Percentiles rank a stretch among this genome's conserved stretches.
Evolutionary conservation across 768 basidiomycete species (phyloP).

Genomic region (Amyloporia xantha): DNA sequence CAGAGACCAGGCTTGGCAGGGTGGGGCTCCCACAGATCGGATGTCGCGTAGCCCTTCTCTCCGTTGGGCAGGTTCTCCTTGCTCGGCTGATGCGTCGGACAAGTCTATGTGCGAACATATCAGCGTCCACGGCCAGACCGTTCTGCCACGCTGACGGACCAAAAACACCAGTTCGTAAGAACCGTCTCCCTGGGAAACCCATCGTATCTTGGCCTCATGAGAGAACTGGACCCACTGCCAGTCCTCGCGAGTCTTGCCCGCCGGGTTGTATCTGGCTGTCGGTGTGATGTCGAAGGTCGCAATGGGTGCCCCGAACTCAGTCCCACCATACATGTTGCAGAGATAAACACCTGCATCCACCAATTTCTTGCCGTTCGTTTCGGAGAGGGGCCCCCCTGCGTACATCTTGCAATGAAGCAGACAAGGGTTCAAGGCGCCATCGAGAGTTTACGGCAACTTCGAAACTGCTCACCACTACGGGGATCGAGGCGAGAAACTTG

Average conservation of each 20-base stretch:
- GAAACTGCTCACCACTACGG: constrained; percentile 4
- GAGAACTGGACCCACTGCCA: constrained; percentile 10
- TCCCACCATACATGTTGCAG: constrained; percentile 10
- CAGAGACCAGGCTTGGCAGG: constrained; percentile 13
- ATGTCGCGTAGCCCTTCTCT: constrained; percentile 15
- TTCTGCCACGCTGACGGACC: no score
- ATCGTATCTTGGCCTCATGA: background rate
- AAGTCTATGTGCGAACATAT: background rate
- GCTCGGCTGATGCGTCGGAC: background rate
- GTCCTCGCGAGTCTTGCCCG: constrained; percentile 1
- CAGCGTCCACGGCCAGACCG: no score
- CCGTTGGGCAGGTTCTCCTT: constrained; percentile 6
- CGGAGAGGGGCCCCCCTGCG: constrained; percentile 14
- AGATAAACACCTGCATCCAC: constrained; percentile 10
- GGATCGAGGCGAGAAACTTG: constrained; percentile 8
- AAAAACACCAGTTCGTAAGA: constrained; percentile 1
- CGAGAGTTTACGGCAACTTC: background rate
- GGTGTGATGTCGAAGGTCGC: background rate
- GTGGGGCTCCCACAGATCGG: constrained; percentile 16
- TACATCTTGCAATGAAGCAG: constrained; percentile 5
- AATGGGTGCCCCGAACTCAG: constrained; percentile 8
- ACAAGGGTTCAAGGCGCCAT: no score
- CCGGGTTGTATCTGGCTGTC: background rate
- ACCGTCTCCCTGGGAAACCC: constrained; percentile 8
- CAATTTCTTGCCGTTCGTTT: constrained; percentile 12